Evolutionary conservation across 768 basidiomycete species (phyloP).

Genomic region (Lentinula sp.): DNA sequence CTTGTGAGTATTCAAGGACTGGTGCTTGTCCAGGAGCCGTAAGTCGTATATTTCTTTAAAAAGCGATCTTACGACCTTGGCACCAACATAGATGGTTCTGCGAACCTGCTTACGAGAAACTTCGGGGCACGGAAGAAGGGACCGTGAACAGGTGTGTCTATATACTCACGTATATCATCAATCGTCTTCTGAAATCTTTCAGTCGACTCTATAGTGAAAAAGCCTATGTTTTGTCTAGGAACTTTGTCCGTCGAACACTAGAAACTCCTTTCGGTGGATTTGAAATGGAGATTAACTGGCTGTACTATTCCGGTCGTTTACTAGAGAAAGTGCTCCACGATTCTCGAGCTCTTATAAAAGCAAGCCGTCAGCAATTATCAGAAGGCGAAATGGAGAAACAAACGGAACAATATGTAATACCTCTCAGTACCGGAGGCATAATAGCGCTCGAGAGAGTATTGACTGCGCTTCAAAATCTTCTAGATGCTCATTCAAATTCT

Average conservation of each 20-base stretch:
- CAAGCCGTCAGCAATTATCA: constrained; percentile 43
- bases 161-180: background rate
- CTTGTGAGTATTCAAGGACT: constrained; percentile 93
- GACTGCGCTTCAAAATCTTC: constrained; percentile 50
- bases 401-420: constrained; percentile 46
- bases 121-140: constrained; percentile 87
- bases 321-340: constrained; percentile 65
- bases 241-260: constrained; percentile 85
- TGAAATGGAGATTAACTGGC: constrained; percentile 64
- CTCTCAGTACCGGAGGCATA: constrained; percentile 76
- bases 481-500: constrained; percentile 12
- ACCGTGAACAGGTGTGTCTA: constrained; percentile 64
- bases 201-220: constrained; percentile 93
- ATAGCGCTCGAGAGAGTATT: constrained; percentile 75
- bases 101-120: constrained; percentile 90
- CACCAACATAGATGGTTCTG: constrained; percentile 67
- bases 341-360: constrained; percentile 58
- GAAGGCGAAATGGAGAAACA: constrained; percentile 23
- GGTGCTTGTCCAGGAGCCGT: constrained; percentile 91
- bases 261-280: constrained; percentile 71
- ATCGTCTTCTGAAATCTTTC: background rate
- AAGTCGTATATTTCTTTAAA: constrained; percentile 24
- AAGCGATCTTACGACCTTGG: background rate
- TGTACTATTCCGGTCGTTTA: constrained; percentile 61
- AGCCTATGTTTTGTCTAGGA: constrained; percentile 85